Conservation (phyloP, 495 filamentous ascomycete genomes). For the Bathelium albidoporum region DNA sequence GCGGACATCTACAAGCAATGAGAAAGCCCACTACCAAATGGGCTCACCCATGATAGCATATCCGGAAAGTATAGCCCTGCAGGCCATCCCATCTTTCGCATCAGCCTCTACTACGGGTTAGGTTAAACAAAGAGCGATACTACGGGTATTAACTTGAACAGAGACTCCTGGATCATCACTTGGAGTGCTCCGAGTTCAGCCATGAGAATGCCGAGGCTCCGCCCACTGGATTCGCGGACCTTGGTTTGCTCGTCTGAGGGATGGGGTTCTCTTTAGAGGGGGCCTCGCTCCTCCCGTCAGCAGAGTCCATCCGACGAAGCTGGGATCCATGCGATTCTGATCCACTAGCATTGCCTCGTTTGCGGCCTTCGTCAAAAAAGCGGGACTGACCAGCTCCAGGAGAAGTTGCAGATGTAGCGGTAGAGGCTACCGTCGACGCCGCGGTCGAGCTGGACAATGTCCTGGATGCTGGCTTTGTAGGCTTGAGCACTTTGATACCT, state of each 20-base stretch:
- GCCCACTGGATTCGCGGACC: slow-evolving; percentile 68
- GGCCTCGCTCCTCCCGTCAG: slow-evolving; percentile 21
- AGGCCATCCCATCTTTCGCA: background rate
- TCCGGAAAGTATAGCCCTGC: background rate
- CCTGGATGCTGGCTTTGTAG: slow-evolving; percentile 22
- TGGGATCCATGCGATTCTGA: slow-evolving; percentile 6
- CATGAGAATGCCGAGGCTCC: slow-evolving; percentile 94
- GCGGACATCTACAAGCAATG: background rate
- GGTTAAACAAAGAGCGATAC: background rate
- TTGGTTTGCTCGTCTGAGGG: slow-evolving; percentile 39
- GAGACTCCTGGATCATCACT: background rate
- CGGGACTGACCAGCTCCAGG: slow-evolving; percentile 24
- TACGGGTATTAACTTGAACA: background rate
- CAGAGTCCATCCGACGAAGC: background rate
- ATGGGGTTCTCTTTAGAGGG: slow-evolving; percentile 34
- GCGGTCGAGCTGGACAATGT: no score
- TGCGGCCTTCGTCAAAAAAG: slow-evolving; percentile 33
- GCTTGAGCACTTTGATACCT: slow-evolving; percentile 36
- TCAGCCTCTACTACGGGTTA: background rate
- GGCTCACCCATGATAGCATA: background rate
- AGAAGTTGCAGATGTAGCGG: slow-evolving; percentile 2
- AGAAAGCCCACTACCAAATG: background rate
- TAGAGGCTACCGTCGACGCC: no score
- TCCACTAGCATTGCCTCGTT: slow-evolving; percentile 11
- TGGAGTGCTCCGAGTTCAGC: slow-evolving; percentile 47